Evolutionary conservation across 2,329 filamentous ascomycete genomes (phyloP).

Genomic region (Blastomyces gilchristii): DNA sequence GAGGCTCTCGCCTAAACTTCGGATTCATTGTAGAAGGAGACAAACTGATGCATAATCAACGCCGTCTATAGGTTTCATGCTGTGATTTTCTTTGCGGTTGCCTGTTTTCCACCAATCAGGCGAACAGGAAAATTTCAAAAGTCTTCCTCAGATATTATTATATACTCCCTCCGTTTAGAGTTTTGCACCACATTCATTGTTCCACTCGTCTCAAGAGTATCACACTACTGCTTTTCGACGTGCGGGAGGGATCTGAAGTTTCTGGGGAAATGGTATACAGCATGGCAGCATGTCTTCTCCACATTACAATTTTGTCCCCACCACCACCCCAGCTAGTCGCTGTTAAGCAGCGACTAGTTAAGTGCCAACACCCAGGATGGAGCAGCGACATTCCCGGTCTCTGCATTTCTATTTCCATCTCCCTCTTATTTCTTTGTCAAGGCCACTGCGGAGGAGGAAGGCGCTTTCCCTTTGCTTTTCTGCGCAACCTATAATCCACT

Average conservation of each 20-base stretch:
- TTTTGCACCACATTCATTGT: background rate
- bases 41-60: background rate
- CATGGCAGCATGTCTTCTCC: background rate
- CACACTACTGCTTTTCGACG: background rate
- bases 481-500: background rate
- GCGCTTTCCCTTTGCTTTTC: background rate
- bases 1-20: no score
- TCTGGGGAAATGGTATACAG: background rate
- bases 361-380: background rate
- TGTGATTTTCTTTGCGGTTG: background rate
- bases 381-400: background rate
- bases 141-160: background rate
- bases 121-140: background rate
- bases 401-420: background rate
- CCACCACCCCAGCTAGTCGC: background rate
- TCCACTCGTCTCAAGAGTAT: background rate
- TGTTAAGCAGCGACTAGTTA: background rate
- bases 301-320: background rate
- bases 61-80: background rate
- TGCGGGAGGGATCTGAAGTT: background rate
- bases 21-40: no score
- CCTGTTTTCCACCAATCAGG: background rate
- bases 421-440: background rate
- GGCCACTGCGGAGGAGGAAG: background rate
- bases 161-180: background rate